Conservation (phyloP, 805 yeast genomes). For the Teunomyces aglyptinius region DNA sequence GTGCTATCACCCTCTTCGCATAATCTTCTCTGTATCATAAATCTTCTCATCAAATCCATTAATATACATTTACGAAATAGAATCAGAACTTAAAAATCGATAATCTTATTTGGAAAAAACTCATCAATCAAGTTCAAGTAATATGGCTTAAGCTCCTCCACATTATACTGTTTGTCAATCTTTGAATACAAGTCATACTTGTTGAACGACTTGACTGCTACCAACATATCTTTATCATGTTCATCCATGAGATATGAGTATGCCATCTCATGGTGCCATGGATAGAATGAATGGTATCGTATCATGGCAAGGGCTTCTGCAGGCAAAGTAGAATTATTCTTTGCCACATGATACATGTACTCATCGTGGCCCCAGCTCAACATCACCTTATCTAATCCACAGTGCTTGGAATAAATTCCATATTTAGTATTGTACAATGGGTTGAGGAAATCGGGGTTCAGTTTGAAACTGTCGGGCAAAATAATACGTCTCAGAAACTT, state of each 20-base stretch:
- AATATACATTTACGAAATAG: conserved; percentile 1
- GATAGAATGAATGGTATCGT: conserved; percentile 71
- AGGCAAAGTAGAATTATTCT: conserved; percentile 60
- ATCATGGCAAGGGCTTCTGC: conserved; percentile 71
- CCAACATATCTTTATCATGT: conserved; percentile 57
- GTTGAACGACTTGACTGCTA: conserved; percentile 65
- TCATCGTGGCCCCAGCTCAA: conserved; percentile 80
- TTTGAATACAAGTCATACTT: conserved; percentile 70
- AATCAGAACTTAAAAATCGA: conserved; percentile 46
- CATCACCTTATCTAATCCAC: conserved; percentile 71
- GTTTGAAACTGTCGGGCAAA: conserved; percentile 56
- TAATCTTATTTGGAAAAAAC: conserved; percentile 54
- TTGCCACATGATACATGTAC: conserved; percentile 72
- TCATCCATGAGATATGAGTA: conserved; percentile 63
- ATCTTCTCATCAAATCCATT: background rate
- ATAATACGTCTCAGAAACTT: conserved; percentile 58
- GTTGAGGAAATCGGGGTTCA: conserved; percentile 59
- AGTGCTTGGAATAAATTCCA: conserved; percentile 62
- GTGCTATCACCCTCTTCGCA: conserved; percentile 48
- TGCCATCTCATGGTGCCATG: conserved; percentile 73
- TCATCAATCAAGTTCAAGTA: conserved; percentile 65
- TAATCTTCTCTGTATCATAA: conserved; percentile 8
- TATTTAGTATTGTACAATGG: conserved; percentile 65
- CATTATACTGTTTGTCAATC: conserved; percentile 46
- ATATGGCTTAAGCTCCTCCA: conserved; percentile 54